Evolutionary conservation across 345 rosid species (phyloP).

Genomic region (Pelargonium nanum): DNA sequence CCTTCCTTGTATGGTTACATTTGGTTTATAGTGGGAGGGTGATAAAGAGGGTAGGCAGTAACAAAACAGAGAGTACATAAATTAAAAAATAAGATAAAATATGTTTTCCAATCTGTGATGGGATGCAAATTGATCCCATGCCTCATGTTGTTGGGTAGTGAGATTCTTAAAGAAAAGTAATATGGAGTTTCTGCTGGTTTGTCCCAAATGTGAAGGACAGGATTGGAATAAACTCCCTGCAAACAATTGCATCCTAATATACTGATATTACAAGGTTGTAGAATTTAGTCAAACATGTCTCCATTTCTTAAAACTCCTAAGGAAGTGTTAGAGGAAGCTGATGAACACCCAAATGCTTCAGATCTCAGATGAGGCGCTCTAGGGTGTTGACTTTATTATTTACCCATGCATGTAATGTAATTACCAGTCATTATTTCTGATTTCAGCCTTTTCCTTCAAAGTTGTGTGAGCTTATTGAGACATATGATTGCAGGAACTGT

Average conservation of each 20-base stretch:
- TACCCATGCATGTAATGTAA: background rate
- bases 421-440: background rate
- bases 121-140: background rate
- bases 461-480: constrained; percentile 10
- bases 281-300: background rate
- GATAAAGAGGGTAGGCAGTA: background rate
- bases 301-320: background rate
- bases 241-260: background rate
- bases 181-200: background rate
- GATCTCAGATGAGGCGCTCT: no score
- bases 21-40: background rate
- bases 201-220: background rate
- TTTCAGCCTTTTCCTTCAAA: constrained; percentile 4
- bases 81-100: background rate
- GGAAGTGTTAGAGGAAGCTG: no score
- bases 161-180: background rate
- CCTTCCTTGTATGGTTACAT: background rate
- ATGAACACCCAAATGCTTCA: no score
- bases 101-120: background rate
- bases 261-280: background rate
- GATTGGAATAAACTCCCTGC: background rate
- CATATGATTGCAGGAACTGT: constrained; percentile 59
- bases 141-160: background rate
- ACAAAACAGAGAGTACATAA: background rate
- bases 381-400: no score